phyloP scores from a whole-genome alignment of 768 basidiomycete genomes.

The Hydnomerulius pinastri region DNA sequence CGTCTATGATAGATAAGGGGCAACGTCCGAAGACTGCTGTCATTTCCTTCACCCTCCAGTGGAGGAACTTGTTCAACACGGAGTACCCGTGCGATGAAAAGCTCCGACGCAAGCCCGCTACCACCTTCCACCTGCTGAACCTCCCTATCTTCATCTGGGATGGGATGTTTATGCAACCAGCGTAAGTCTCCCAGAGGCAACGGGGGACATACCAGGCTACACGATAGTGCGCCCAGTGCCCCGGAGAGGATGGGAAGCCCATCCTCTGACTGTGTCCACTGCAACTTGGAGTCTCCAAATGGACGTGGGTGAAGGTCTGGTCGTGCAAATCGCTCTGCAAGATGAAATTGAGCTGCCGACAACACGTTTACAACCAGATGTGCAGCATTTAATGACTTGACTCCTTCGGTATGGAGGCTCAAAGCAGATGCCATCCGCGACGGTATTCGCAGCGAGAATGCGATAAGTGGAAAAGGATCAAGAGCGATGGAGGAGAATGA shows the following conservation, averaged over 20 bases:
- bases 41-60: conserved; percentile 19
- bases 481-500: conserved; percentile 92
- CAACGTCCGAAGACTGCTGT: conserved; percentile 33
- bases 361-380: conserved; percentile 84
- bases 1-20: conserved; percentile 69
- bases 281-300: conserved; percentile 41
- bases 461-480: conserved; percentile 83
- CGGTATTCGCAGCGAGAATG: conserved; percentile 88
- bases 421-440: conserved; percentile 81
- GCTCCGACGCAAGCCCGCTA: conserved; percentile 54
- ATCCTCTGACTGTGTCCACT: conserved; percentile 46
- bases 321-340: conserved; percentile 72
- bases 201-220: conserved; percentile 60
- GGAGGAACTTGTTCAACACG: conserved; percentile 51
- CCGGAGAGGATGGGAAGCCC: conserved; percentile 62
- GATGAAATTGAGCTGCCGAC: conserved; percentile 59
- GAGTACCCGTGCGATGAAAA: conserved; percentile 81
- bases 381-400: conserved; percentile 17
- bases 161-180: conserved; percentile 29
- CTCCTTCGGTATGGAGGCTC: conserved; percentile 24
- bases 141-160: conserved; percentile 10
- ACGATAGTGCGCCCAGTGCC: conserved; percentile 71
- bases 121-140: conserved; percentile 24
- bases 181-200: conserved; percentile 62
- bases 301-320: conserved; percentile 68